phyloP scores from a whole-genome alignment of 768 basidiomycete genomes.

The Tephrocybe rancida region DNA sequence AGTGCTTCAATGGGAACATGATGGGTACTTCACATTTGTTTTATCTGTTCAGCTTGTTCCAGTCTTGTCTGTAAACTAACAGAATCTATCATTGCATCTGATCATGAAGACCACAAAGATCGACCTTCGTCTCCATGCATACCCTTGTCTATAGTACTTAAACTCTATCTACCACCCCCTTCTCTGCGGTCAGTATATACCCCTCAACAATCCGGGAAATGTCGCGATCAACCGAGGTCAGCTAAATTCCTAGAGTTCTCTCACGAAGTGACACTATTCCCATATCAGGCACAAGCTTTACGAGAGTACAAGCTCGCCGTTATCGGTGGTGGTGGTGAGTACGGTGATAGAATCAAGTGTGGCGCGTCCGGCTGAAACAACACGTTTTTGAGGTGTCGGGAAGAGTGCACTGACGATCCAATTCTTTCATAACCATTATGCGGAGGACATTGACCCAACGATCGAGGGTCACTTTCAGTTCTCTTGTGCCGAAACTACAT shows the following conservation, averaged over 20 bases:
- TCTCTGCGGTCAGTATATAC: neutral
- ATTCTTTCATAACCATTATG: conserved; percentile 95
- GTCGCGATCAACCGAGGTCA: conserved; percentile 41
- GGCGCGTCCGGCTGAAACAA: neutral
- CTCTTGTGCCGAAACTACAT: neutral
- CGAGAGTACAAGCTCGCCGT: conserved; percentile 99
- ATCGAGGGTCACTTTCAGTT: conserved; percentile 69
- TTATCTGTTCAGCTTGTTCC: no score
- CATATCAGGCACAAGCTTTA: conserved; percentile 77
- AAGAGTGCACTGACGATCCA: conserved; percentile 96
- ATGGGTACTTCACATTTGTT: no score
- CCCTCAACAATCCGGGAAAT: no score
- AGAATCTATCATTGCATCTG: no score
- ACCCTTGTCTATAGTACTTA: no score
- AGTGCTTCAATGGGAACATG: no score
- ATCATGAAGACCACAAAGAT: no score
- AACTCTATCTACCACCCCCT: neutral
- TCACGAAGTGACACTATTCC: conserved; percentile 12
- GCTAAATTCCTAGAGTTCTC: conserved; percentile 11
- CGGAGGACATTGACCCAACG: conserved; percentile 93
- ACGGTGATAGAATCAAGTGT: conserved; percentile 2
- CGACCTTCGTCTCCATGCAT: no score
- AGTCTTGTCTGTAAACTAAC: no score
- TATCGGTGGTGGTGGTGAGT: conserved; percentile 93
- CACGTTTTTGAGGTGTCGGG: conserved; percentile 39